Evolutionary conservation across 352 stramenopile genomes (phyloP).

Genomic region (Phytopythium oedochilum): DNA sequence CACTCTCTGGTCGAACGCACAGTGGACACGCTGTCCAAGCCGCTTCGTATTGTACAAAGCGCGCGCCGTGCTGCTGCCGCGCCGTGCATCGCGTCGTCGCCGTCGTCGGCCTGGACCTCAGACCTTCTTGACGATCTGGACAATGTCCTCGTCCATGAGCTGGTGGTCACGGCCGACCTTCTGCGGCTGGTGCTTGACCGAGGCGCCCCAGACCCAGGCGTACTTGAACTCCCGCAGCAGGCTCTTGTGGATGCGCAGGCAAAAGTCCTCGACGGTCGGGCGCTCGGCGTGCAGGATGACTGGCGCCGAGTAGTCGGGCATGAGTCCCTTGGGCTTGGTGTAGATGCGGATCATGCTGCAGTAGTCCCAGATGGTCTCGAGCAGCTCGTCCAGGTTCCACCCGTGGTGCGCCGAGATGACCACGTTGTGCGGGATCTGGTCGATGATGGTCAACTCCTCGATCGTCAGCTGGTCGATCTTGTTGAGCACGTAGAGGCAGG

Average conservation of each 20-base stretch:
- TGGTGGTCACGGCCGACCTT: slow-evolving; percentile 98
- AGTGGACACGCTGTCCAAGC: too few relatives aligned
- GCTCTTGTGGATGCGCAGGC: slow-evolving; percentile 91
- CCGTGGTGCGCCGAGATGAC: slow-evolving; percentile 95
- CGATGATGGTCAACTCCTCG: slow-evolving; percentile 98
- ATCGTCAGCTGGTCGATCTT: slow-evolving; percentile 99
- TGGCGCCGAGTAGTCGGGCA: slow-evolving; percentile 95
- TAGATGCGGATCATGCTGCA: slow-evolving; percentile 98
- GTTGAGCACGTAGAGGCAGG: slow-evolving; percentile 98
- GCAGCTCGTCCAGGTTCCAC: slow-evolving; percentile 98
- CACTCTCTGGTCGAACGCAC: too few relatives aligned
- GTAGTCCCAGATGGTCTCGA: slow-evolving; percentile 98
- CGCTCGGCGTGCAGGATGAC: slow-evolving; percentile 96
- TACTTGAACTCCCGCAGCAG: slow-evolving; percentile 91
- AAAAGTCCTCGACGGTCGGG: slow-evolving; percentile 96
- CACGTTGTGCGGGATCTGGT: slow-evolving; percentile 98
- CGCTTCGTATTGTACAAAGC: too few relatives aligned
- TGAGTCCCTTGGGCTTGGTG: slow-evolving; percentile 95
- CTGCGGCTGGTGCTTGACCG: slow-evolving; percentile 98
- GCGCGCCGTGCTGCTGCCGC: too few relatives aligned
- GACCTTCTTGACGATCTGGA: slow-evolving; percentile 98
- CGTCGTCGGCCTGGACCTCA: slow-evolving; percentile 23
- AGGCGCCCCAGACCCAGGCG: slow-evolving; percentile 97
- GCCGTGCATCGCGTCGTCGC: too few relatives aligned
- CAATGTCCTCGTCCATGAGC: slow-evolving; percentile 98